phyloP scores from a whole-genome alignment of 306 rosid genomes.

The Acacia melanoxylon region DNA sequence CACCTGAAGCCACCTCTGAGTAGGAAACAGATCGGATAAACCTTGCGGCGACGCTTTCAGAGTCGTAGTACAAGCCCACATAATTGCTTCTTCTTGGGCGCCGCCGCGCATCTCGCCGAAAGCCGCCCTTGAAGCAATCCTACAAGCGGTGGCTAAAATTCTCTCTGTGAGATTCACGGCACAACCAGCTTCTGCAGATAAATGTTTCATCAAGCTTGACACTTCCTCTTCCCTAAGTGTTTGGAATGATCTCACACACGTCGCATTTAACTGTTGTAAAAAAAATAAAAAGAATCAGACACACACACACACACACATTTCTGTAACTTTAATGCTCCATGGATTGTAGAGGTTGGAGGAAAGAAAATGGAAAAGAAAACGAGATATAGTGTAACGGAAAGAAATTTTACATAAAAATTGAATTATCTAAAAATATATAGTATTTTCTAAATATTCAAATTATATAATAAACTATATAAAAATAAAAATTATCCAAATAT shows the following conservation, averaged over 20 bases:
- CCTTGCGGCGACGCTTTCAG: background rate
- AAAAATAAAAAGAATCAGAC: too few species aligned
- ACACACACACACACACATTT: too few species aligned
- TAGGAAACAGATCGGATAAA: background rate
- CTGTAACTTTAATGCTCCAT: too few species aligned
- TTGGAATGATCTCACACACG: slow-evolving; percentile 10
- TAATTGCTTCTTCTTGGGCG: background rate
- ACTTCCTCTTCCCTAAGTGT: slow-evolving; percentile 8
- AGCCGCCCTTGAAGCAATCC: slow-evolving; percentile 9
- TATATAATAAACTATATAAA: too few species aligned
- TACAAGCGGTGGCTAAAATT: background rate
- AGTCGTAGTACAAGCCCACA: background rate
- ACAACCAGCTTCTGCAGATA: background rate
- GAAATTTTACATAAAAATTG: too few species aligned
- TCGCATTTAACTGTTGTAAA: background rate
- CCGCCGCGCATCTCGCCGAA: background rate
- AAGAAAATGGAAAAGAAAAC: too few species aligned
- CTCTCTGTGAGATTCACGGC: slow-evolving; percentile 9
- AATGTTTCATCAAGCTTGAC: background rate
- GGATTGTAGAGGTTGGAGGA: too few species aligned
- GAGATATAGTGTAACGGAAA: too few species aligned
- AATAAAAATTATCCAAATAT: too few species aligned
- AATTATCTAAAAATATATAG: too few species aligned
- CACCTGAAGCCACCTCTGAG: background rate
- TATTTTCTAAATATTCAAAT: too few species aligned